A percentile compares a stretch with the other conserved stretches of the same genome.
These are phyloP conservation scores for Haplographium delicatum DNA, from an alignment of 495 filamentous ascomycete species.

Conservation along the genomic window DNA sequence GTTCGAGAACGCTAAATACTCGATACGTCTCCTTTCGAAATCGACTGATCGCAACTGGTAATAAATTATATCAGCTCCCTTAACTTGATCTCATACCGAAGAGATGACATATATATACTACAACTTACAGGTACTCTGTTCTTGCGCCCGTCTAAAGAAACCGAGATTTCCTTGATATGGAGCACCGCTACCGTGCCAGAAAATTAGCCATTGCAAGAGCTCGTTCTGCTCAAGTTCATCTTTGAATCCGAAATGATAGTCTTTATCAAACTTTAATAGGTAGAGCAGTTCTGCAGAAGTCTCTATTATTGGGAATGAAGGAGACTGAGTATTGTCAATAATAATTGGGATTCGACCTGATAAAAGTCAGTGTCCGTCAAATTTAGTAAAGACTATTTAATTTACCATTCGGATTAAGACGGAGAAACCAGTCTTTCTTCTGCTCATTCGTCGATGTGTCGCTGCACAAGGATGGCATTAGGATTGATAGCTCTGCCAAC, in stretches of 20 bases:
- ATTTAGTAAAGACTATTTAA: slow-evolving; percentile 1
- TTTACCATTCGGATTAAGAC: slow-evolving; percentile 40
- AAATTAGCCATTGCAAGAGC: slow-evolving; percentile 42
- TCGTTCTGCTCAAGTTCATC: slow-evolving; percentile 39
- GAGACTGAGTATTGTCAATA: slow-evolving; percentile 43
- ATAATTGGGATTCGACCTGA: slow-evolving; percentile 44
- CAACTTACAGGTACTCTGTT: slow-evolving; percentile 41
- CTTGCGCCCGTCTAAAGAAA: slow-evolving; percentile 35
- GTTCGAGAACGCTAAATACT: slow-evolving; percentile 50
- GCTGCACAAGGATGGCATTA: slow-evolving; percentile 4
- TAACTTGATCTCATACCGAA: background rate
- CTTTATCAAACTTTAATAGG: slow-evolving; percentile 45
- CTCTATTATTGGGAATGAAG: slow-evolving; percentile 48
- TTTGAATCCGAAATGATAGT: slow-evolving; percentile 40
- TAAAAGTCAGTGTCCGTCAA: slow-evolving; percentile 9
- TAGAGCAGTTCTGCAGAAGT: slow-evolving; percentile 49
- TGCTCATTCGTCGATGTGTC: slow-evolving; percentile 52
- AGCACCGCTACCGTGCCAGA: slow-evolving; percentile 44
- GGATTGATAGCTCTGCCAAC: background rate
- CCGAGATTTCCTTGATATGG: slow-evolving; percentile 38
- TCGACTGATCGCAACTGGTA: slow-evolving; percentile 43
- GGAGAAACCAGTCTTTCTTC: slow-evolving; percentile 55
- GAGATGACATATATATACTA: background rate
- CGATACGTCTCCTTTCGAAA: slow-evolving; percentile 49
- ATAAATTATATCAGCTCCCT: slow-evolving; percentile 6